phyloP scores from a whole-genome alignment of 495 filamentous ascomycete species.

The Talaromyces nanjingensis region DNA sequence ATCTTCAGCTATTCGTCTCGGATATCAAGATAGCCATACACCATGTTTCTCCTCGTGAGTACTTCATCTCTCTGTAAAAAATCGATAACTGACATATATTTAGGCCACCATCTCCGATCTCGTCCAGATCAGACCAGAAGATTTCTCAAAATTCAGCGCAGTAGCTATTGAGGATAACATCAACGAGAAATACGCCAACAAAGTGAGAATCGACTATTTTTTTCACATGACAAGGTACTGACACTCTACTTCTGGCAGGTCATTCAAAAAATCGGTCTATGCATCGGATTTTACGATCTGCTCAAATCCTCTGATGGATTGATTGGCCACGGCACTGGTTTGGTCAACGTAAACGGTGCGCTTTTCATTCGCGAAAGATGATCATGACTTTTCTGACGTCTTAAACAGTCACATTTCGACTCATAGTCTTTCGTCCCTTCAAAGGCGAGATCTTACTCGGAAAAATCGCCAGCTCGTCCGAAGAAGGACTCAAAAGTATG shows the following conservation, averaged over 20 bases:
- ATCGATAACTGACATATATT: not conserved
- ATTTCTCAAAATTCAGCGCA: slow-evolving; percentile 71
- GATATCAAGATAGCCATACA: slow-evolving; percentile 7
- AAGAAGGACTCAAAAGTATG: slow-evolving; percentile 69
- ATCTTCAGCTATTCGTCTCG: not conserved
- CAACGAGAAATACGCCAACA: slow-evolving; percentile 93
- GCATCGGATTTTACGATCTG: slow-evolving; percentile 85
- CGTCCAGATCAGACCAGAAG: slow-evolving; percentile 79
- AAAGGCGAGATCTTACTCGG: slow-evolving; percentile 83
- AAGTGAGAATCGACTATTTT: slow-evolving; percentile 39
- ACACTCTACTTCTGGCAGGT: slow-evolving; percentile 27
- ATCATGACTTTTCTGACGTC: not conserved
- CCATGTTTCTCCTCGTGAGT: slow-evolving; percentile 55
- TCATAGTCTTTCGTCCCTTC: slow-evolving; percentile 93
- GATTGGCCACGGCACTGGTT: slow-evolving; percentile 82
- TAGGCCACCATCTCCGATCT: slow-evolving; percentile 77
- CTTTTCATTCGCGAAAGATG: not conserved
- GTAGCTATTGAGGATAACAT: slow-evolving; percentile 87
- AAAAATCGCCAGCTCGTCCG: slow-evolving; percentile 63
- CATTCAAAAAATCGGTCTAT: slow-evolving; percentile 78
- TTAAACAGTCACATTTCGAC: slow-evolving; percentile 71
- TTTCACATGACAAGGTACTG: not conserved
- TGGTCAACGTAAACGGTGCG: slow-evolving; percentile 86
- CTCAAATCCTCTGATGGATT: slow-evolving; percentile 81
- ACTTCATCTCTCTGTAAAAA: not conserved